Evolutionary conservation across 305 asterid species (phyloP).

Genomic region (Fraxinus greggii): DNA sequence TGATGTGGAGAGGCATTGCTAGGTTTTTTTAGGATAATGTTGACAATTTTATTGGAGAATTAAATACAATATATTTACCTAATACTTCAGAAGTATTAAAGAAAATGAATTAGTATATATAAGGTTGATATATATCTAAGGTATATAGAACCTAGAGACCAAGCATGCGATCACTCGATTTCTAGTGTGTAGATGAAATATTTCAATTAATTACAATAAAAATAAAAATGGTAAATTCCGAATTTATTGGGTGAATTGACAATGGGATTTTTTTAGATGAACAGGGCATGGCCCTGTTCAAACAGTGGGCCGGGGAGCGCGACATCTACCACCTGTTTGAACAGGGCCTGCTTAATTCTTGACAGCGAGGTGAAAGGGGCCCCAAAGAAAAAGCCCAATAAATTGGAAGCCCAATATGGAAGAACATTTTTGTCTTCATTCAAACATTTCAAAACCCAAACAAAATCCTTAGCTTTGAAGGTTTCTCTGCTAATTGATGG

Average conservation of each 20-base stretch:
- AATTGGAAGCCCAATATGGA: not conserved
- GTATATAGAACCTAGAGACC: too few relatives aligned
- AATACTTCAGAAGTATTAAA: too few relatives aligned
- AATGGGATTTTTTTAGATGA: too few relatives aligned
- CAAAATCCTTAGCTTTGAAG: not conserved
- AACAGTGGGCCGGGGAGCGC: too few relatives aligned
- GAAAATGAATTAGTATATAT: not conserved
- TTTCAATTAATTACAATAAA: too few relatives aligned
- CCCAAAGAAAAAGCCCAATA: not conserved
- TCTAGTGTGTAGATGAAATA: too few relatives aligned
- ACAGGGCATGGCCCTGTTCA: too few relatives aligned
- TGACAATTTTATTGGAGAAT: not conserved
- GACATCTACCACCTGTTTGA: too few relatives aligned
- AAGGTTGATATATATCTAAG: not conserved
- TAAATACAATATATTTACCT: not conserved
- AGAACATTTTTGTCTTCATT: not conserved
- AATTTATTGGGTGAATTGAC: too few relatives aligned
- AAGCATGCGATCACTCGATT: too few relatives aligned
- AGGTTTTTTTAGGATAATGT: not conserved
- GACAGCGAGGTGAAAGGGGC: not conserved
- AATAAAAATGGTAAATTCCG: not conserved
- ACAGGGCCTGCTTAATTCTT: too few relatives aligned
- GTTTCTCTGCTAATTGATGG: not conserved
- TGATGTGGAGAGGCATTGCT: not conserved
- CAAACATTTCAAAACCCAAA: not conserved